Percentiles rank a stretch among this genome's conserved stretches.
Conservation (phyloP, 805 yeast genomes). For the Komagataella mondaviorum region DNA sequence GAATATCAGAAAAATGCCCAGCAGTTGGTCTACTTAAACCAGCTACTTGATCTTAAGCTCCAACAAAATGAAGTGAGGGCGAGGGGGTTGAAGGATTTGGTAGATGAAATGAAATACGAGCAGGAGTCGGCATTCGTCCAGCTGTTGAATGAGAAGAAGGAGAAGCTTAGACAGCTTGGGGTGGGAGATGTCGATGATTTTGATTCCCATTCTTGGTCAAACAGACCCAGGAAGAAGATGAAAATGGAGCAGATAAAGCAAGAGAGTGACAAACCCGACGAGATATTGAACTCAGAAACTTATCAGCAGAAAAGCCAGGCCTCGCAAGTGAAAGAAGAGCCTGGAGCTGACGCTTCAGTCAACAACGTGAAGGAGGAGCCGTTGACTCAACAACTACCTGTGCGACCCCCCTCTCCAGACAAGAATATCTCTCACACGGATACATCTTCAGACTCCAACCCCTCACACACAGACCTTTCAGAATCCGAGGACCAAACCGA, state of each 20-base stretch:
- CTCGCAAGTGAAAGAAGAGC: not conserved
- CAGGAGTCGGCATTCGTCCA: not conserved
- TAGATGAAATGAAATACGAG: not conserved
- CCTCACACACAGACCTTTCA: not conserved
- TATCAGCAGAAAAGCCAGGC: not conserved
- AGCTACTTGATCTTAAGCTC: not conserved
- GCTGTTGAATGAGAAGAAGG: constrained; percentile 1
- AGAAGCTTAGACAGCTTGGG: not conserved
- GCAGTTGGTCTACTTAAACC: not conserved
- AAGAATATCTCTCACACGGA: not conserved
- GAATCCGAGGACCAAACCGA: not conserved
- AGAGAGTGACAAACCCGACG: not conserved
- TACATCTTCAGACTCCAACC: not conserved
- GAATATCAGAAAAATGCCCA: not conserved
- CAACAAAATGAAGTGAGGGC: not conserved
- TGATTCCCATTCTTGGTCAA: not conserved
- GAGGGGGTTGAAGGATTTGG: not conserved
- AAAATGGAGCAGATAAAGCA: not conserved
- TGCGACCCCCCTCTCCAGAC: not conserved
- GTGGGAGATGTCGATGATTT: not conserved
- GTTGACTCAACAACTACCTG: not conserved
- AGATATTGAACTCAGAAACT: not conserved
- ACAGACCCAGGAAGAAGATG: not conserved
- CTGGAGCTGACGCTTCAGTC: not conserved
- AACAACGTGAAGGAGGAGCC: not conserved